A percentile compares a stretch with the other conserved stretches of the same genome.
These are phyloP conservation scores for Liquidambar formosana DNA, from an alignment of 164 flowering plant species.

Conservation along the genomic window DNA sequence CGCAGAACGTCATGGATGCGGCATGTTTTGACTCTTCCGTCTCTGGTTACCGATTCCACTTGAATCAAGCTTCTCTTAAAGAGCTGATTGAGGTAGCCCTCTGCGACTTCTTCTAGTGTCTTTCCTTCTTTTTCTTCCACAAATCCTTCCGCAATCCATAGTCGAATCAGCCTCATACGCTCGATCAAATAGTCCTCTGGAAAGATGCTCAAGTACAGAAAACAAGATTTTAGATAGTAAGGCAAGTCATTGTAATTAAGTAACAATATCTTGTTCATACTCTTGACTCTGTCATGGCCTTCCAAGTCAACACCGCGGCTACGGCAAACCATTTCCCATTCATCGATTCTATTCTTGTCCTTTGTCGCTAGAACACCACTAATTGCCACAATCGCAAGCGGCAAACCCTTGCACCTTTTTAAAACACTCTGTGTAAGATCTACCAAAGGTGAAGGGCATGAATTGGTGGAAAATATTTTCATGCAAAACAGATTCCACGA, in stretches of 20 bases:
- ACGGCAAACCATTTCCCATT: constrained; percentile 10
- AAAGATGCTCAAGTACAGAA: constrained; percentile 9
- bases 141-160: constrained; percentile 22
- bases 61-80: constrained; percentile 16
- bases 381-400: constrained; percentile 23
- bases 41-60: not conserved
- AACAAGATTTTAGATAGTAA: constrained; percentile 11
- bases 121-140: not conserved
- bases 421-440: not conserved
- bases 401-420: constrained; percentile 15
- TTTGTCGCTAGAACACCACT: constrained; percentile 12
- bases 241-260: constrained; percentile 22
- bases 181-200: constrained; percentile 10
- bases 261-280: not conserved
- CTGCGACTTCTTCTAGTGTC: constrained; percentile 22
- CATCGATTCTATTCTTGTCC: not conserved
- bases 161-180: constrained; percentile 9
- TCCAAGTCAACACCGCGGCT: constrained; percentile 5
- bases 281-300: not conserved
- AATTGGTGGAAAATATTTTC: constrained; percentile 6
- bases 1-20: constrained; percentile 9
- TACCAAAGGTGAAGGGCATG: constrained; percentile 22
- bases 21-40: constrained; percentile 5
- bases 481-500: constrained; percentile 17
- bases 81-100: constrained; percentile 19